Conservation (phyloP, 176 grass and related monocot species). For the barley (Hordeum vulgare) region DNA sequence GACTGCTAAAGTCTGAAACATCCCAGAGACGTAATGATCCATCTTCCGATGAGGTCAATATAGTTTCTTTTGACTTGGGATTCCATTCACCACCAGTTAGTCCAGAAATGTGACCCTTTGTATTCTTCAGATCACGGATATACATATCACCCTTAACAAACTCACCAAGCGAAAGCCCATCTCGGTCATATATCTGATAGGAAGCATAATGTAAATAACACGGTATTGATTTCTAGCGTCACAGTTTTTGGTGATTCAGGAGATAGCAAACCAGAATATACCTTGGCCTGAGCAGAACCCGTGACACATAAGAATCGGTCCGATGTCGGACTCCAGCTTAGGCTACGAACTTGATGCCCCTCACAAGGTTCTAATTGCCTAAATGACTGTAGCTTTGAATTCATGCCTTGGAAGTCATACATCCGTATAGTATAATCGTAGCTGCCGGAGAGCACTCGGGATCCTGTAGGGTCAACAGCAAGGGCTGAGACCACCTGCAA, state of each 20-base stretch:
- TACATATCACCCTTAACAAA: constrained; percentile 99
- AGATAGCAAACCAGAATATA: constrained; percentile 38
- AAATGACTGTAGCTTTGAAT: constrained; percentile 92
- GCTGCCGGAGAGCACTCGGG: constrained; percentile 87
- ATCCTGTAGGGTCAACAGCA: constrained; percentile 96
- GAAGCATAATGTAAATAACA: constrained; percentile 22
- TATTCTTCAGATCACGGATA: constrained; percentile 97
- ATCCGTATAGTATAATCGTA: constrained; percentile 95
- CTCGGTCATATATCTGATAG: constrained; percentile 88
- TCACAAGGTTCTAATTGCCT: constrained; percentile 93
- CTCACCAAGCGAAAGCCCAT: constrained; percentile 88
- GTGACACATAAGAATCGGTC: constrained; percentile 92
- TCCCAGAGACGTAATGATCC: constrained; percentile 95
- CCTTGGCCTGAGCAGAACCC: constrained; percentile 95
- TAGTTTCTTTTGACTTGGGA: constrained; percentile 93
- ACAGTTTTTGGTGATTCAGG: not conserved
- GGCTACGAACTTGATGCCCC: constrained; percentile 92
- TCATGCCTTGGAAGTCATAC: constrained; percentile 99
- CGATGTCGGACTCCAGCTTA: constrained; percentile 96
- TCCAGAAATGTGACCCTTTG: constrained; percentile 95
- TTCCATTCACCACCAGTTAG: constrained; percentile 96
- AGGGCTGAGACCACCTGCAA: constrained; percentile 84
- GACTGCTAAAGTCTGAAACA: constrained; percentile 83
- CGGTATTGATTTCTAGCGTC: not conserved
- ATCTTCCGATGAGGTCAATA: constrained; percentile 97